Evolutionary conservation across 306 rosid species (phyloP), one percentile per base, ranked within the genome.

Genomic region (Cercis canadensis): DNA sequence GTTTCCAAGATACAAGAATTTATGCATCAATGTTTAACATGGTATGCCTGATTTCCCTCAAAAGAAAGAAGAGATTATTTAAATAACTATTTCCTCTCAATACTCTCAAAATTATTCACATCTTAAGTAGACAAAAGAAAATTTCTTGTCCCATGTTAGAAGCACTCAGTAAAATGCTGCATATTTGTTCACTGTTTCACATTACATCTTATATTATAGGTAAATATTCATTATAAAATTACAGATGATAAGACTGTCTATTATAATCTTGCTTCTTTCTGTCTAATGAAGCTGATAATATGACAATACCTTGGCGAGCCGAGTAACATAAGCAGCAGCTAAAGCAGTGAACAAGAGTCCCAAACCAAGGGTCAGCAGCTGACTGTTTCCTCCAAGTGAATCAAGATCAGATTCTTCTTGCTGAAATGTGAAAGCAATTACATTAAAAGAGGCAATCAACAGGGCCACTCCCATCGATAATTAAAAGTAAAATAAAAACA

Each of bases 251-350:
- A 2, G 37, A 63, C 41, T 14, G 29, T 13, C 43, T 8, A 14
- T 32, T 33, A 10, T 45, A 16, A 21, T 24, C 29, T 24, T 24
- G 29, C 29, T 24, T 29, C 14, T 31, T 60, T 67, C 19, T 21
- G 58, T 66, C 43, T 12, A 45, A 21, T 7, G 69, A 24, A 24
- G 29, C 29, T 24, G 29, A 24, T 1, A 24, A 24, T 3, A 1
- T 24, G 45, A 47, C 43, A 15, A 70, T 82, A 92, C 98, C 97
- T 94, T 90, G 34, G 97, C 98, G 74, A 94, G 88, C 52, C 87
- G 81, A 6, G 98, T 90, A 40, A 90, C 96, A 75, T 90, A 94
- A 37, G 92, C 78, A 69, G 95, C 98, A 70, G 98, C 96, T 53
- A 90, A 57, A 44, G 90, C 96, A 16, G 98, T 94, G 69, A 74